Evolutionary conservation across 2,329 filamentous ascomycete species (phyloP), one percentile per base, ranked within the genome.

Genomic region (Zymoseptoria crescenta): DNA sequence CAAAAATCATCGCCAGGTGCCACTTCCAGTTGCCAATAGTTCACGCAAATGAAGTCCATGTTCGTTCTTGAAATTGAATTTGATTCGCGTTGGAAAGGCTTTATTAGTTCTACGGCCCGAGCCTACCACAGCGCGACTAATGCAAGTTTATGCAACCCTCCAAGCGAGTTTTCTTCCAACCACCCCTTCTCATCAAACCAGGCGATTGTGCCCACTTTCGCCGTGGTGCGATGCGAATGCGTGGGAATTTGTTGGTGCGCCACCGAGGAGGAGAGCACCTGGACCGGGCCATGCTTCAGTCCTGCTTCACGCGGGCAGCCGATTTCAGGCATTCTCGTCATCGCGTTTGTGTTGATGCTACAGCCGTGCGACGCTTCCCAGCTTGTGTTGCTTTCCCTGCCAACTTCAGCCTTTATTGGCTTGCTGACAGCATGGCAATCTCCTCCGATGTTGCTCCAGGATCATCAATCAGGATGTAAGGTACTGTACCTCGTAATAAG

Each of bases 371-470:
- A 45, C 35, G 35, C 35, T 45, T 45, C 16, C 35, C 13, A 45
- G 35, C 35, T 45, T 45, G 10, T 16, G 13, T 16, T 45, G 35
- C 35, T 45, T 16, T 16, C 35, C 35, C 35, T 45, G 35, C 35
- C 35, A 45, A 45, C 35, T 45, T 45, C n/a, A 16, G 35, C 35
- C 13, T 16, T 45, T 45, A 45, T 45, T 45, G 35, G 35, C 35
- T 45, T 45, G 35, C 35, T 55, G 48, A 56, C 35, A 55, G 57
- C 30, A 57, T 41, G 41, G 49, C 29, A 56, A 62, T 58, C 53
- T 59, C 55, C 55, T 55, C 41, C 55, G 53, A 53, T 35, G 60
- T 59, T 20, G 55, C 52, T 57, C 55, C 55, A 55, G 57, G 57
- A 56, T 45, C 35, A 45, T 13, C 35, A 45, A 13, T n/a, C 35